These are phyloP conservation scores for Rosa lucieae DNA, from an alignment of 306 rosid species.

Conservation along the genomic window DNA sequence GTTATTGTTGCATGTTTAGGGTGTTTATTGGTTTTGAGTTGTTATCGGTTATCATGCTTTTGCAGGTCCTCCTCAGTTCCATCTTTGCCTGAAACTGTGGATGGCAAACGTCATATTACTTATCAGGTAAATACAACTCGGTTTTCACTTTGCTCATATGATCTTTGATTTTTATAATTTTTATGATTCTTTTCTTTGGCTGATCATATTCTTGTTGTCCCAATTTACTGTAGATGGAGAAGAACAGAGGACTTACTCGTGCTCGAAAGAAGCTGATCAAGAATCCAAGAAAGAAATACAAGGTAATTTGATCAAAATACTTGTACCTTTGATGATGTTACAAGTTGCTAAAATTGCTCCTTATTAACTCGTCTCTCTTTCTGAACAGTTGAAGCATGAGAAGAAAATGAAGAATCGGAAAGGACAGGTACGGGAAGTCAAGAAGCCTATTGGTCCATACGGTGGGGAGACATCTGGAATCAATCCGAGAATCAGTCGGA, in stretches of 20 bases:
- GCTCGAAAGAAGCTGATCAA: slow-evolving; percentile 61
- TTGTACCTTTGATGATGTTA: neutral
- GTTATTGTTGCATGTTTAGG: neutral
- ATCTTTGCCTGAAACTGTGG: slow-evolving; percentile 50
- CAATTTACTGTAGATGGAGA: slow-evolving; percentile 52
- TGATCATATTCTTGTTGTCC: slow-evolving; percentile 9
- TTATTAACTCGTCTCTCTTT: neutral
- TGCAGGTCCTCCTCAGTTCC: slow-evolving; percentile 46
- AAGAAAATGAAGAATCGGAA: slow-evolving; percentile 55
- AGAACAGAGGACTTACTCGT: slow-evolving; percentile 84
- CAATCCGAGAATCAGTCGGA: slow-evolving; percentile 68
- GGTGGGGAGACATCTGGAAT: slow-evolving; percentile 85
- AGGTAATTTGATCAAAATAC: slow-evolving; percentile 44
- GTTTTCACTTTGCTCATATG: neutral
- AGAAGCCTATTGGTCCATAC: slow-evolving; percentile 50
- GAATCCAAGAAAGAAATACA: slow-evolving; percentile 96
- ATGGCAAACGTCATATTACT: slow-evolving; percentile 68
- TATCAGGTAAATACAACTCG: slow-evolving; percentile 47
- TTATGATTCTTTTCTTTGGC: neutral
- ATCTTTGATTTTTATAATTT: neutral
- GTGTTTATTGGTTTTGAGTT: neutral
- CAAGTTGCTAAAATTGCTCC: neutral
- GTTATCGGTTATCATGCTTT: neutral
- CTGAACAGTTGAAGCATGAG: slow-evolving; percentile 64
- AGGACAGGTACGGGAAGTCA: slow-evolving; percentile 71